phyloP scores from a whole-genome alignment of 441 rosid genomes.

The Metrosideros polymorpha region DNA sequence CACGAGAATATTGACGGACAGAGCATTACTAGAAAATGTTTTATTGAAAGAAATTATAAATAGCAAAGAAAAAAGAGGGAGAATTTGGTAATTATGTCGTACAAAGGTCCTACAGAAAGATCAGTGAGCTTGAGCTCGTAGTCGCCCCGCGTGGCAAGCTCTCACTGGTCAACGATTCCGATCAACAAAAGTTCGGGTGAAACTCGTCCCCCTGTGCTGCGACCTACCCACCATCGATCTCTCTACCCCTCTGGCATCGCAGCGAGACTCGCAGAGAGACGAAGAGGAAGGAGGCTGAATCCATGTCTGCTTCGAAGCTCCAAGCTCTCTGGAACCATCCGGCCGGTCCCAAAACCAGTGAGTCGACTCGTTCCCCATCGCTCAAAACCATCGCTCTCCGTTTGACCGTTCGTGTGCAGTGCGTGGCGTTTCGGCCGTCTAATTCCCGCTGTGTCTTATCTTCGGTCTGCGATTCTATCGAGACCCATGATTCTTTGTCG shows the following conservation, averaged over 20 bases:
- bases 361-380: slow-evolving; percentile 12
- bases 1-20: neutral
- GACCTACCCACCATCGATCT: neutral
- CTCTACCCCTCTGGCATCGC: neutral
- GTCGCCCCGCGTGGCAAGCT: neutral
- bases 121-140: neutral
- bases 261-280: neutral
- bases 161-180: neutral
- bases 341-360: slow-evolving; percentile 93
- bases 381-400: neutral
- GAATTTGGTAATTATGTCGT: neutral
- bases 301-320: slow-evolving; percentile 70
- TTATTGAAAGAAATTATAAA: neutral
- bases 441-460: neutral
- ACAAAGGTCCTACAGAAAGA: neutral
- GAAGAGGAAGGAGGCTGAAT: neutral
- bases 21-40: neutral
- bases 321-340: slow-evolving; percentile 93
- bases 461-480: neutral
- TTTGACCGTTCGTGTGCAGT: neutral
- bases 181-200: neutral
- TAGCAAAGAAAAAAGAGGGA: neutral
- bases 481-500: neutral
- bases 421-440: neutral
- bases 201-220: neutral